Evolutionary conservation across 768 basidiomycete species (phyloP).

Genomic region (Panaeolus papilionaceus): DNA sequence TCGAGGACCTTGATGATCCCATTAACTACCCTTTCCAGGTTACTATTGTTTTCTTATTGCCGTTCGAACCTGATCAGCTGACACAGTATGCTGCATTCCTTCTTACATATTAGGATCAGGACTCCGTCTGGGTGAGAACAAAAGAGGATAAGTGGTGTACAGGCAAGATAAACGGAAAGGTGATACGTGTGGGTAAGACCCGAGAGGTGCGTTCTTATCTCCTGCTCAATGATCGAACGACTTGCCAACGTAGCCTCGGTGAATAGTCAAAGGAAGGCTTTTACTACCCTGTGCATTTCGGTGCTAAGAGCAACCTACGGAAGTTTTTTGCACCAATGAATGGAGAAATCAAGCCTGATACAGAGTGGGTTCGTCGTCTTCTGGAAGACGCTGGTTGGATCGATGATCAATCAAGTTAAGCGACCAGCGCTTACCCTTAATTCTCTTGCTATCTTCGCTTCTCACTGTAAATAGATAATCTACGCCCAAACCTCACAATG

Average conservation of each 20-base stretch:
- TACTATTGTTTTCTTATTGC: slow-evolving; percentile 17
- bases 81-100: slow-evolving; percentile 16
- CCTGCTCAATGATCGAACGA: not conserved
- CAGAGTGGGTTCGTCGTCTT: slow-evolving; percentile 47
- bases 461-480: slow-evolving; percentile 8
- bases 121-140: slow-evolving; percentile 59
- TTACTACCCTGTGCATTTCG: slow-evolving; percentile 60
- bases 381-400: slow-evolving; percentile 58
- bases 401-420: slow-evolving; percentile 27
- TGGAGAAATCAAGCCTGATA: slow-evolving; percentile 72
- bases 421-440: slow-evolving; percentile 1
- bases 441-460: not conserved
- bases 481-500: not conserved
- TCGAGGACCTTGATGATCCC: slow-evolving; percentile 48
- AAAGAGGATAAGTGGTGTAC: slow-evolving; percentile 55
- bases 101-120: slow-evolving; percentile 43
- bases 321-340: slow-evolving; percentile 70
- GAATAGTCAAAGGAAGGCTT: slow-evolving; percentile 50
- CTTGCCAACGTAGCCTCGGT: slow-evolving; percentile 22
- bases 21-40: slow-evolving; percentile 61
- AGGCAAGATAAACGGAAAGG: slow-evolving; percentile 54
- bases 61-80: slow-evolving; percentile 8
- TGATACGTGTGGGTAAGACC: slow-evolving; percentile 50
- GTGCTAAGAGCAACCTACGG: slow-evolving; percentile 48
- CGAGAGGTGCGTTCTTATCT: slow-evolving; percentile 45